Evolutionary conservation across 331 rosid species (phyloP).

Genomic region (Quercus lobata): DNA sequence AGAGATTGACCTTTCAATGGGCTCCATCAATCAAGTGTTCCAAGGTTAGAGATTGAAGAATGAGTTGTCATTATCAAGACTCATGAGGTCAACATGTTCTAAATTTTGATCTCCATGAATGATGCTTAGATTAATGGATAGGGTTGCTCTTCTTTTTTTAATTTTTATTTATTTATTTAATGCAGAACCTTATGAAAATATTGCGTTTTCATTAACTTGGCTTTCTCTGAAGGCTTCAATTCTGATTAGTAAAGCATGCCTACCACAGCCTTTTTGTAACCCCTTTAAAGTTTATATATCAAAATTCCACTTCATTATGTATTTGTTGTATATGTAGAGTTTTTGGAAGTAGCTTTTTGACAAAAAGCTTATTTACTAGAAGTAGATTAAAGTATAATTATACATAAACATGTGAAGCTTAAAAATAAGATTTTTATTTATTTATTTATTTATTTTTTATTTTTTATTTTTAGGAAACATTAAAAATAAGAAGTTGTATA

Average conservation of each 20-base stretch:
- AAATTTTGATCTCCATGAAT: constrained; percentile 17
- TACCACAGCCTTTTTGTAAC: background rate
- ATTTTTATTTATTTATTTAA: background rate
- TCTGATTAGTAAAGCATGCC: background rate
- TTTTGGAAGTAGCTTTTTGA: no score
- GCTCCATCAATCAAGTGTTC: constrained; percentile 34
- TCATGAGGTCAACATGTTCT: constrained; percentile 13
- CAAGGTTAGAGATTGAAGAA: constrained; percentile 37
- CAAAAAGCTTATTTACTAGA: no score
- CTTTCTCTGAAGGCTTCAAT: background rate
- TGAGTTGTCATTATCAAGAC: constrained; percentile 13
- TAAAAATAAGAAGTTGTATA: no score
- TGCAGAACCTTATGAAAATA: background rate
- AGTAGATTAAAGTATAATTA: no score
- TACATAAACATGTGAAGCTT: no score
- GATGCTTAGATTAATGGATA: background rate
- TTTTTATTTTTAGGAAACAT: no score
- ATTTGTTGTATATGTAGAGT: background rate
- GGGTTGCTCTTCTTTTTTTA: background rate
- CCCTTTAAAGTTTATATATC: background rate
- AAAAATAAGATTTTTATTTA: no score
- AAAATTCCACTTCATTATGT: background rate
- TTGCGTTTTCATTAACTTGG: background rate
- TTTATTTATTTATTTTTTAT: no score
- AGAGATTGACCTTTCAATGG: constrained; percentile 69